These are phyloP conservation scores for Aschersonia sp. DNA, from an alignment of 2,329 filamentous ascomycete species.

Conservation along the genomic window DNA sequence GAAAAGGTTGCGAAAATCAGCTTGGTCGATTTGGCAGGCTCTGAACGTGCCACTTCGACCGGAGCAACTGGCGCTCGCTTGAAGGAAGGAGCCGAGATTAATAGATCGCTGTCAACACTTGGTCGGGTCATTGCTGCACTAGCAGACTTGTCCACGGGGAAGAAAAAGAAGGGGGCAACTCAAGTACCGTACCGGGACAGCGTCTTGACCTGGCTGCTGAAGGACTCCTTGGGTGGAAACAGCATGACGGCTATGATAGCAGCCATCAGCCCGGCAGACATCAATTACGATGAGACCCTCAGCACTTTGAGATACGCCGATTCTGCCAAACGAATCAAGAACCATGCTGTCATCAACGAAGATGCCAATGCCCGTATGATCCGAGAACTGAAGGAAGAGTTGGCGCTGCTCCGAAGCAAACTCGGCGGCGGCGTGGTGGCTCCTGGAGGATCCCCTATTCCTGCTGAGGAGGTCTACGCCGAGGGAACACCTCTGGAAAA, in stretches of 20 bases:
- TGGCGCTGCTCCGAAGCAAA: conserved; percentile 75
- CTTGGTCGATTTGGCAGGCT: conserved; percentile 93
- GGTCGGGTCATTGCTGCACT: conserved; percentile 94
- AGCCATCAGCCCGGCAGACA: conserved; percentile 93
- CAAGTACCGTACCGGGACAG: conserved; percentile 96
- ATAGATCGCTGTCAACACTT: conserved; percentile 86
- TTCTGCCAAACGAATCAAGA: conserved; percentile 98
- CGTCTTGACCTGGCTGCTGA: conserved; percentile 88
- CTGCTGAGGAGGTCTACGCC: conserved; percentile 72
- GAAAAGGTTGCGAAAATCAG: conserved; percentile 98
- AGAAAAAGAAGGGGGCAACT: conserved; percentile 59
- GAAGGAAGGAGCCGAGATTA: conserved; percentile 98
- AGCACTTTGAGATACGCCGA: conserved; percentile 93
- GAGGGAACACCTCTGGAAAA: conserved; percentile 86
- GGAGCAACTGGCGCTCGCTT: conserved; percentile 88
- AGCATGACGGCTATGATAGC: conserved; percentile 99
- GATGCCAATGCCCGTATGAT: conserved; percentile 99
- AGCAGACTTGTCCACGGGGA: conserved; percentile 75
- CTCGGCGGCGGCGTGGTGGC: conserved; percentile 43
- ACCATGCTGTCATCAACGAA: conserved; percentile 97
- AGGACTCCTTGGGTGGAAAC: conserved; percentile 94
- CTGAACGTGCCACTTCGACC: conserved; percentile 91
- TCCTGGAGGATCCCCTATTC: conserved; percentile 32
- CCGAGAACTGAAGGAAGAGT: conserved; percentile 87
- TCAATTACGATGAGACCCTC: conserved; percentile 96